Conservation (phyloP, 768 basidiomycete genomes). For the Strobilomyces confusus region DNA sequence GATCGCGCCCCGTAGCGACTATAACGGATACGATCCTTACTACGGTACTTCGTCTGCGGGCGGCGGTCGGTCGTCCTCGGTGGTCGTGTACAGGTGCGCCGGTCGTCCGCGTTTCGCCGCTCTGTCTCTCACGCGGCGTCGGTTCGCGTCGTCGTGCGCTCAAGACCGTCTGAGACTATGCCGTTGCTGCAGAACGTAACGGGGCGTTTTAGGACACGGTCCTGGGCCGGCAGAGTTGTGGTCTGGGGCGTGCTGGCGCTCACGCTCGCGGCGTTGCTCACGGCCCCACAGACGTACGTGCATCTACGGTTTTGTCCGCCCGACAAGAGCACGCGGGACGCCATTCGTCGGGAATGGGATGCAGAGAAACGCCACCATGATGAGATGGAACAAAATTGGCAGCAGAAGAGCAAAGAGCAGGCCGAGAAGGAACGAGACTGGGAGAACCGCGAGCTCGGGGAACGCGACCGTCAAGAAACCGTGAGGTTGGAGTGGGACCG, state of each 20-base stretch:
- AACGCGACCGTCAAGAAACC: slow-evolving; percentile 4
- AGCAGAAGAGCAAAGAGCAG: background rate
- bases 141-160: no score
- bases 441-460: slow-evolving; percentile 1
- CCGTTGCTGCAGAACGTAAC: no score
- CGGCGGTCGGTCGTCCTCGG: no score
- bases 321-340: background rate
- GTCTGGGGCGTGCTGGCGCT: background rate
- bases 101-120: no score
- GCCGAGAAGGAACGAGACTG: background rate
- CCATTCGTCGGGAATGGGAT: slow-evolving; percentile 8
- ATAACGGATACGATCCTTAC: no score
- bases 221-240: background rate
- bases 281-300: background rate
- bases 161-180: no score
- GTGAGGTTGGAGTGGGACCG: slow-evolving; percentile 1
- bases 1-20: no score
- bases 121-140: no score
- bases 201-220: no score
- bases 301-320: slow-evolving; percentile 7
- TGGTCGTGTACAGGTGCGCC: no score
- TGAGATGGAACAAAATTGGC: background rate
- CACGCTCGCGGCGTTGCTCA: background rate
- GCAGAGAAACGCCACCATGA: background rate
- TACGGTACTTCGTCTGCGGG: no score